phyloP scores from a whole-genome alignment of 495 filamentous ascomycete species.

The Rusavskia elegans region DNA sequence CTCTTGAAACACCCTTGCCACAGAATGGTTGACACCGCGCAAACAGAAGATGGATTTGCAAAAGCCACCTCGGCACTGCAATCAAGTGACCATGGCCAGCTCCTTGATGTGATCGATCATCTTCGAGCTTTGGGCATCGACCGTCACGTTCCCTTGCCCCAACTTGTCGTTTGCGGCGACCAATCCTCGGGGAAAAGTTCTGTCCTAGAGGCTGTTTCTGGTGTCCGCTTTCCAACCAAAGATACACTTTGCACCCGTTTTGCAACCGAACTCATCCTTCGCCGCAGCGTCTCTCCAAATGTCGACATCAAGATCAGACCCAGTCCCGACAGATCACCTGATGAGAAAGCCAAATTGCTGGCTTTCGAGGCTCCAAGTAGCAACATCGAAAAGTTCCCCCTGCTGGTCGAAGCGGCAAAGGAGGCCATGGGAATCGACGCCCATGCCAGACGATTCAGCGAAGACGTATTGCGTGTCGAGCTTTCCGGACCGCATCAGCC shows the following conservation, averaged over 20 bases:
- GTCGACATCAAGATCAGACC: conserved; percentile 4
- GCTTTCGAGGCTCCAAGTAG: no score
- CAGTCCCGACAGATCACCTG: conserved; percentile 20
- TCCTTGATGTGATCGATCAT: neutral
- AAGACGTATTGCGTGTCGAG: conserved; percentile 36
- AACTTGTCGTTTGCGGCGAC: no score
- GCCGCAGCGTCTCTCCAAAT: neutral
- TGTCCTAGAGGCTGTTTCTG: conserved; percentile 14
- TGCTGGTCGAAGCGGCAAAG: conserved; percentile 19
- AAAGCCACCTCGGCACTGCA: neutral
- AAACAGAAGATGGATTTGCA: no score
- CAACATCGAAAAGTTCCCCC: no score
- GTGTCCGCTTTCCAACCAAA: conserved; percentile 17
- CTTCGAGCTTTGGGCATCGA: neutral
- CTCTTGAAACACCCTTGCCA: no score
- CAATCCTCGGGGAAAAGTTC: no score
- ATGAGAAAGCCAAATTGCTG: no score
- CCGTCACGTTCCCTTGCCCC: no score
- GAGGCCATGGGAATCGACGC: conserved; percentile 32
- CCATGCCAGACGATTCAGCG: conserved; percentile 23
- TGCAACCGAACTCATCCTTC: conserved; percentile 20
- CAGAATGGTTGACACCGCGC: no score
- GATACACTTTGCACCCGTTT: conserved; percentile 19
- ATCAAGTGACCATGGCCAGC: neutral
- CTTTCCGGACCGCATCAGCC: conserved; percentile 24